Percentiles rank a stretch among this genome's conserved stretches.
Conservation (phyloP, 164 flowering plant genomes). For the Platanus orientalis region DNA sequence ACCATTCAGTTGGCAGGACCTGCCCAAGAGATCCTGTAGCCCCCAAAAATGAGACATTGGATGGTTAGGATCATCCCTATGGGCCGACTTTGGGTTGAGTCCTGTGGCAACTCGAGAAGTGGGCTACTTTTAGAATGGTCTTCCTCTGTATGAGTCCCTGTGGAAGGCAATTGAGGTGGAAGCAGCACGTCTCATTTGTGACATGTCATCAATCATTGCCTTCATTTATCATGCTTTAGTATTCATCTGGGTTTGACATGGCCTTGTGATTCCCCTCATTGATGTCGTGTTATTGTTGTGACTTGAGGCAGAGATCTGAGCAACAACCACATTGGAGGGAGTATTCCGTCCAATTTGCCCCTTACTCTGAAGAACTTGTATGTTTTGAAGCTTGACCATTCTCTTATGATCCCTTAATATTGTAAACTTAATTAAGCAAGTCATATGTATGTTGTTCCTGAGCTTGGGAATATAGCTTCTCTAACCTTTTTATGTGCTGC, state of each 20-base stretch:
- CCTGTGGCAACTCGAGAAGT: not conserved
- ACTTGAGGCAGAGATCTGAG: slow-evolving; percentile 62
- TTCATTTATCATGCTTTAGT: not conserved
- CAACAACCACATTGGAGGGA: slow-evolving; percentile 84
- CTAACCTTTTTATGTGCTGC: not conserved
- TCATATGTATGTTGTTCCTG: not conserved
- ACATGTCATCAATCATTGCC: not conserved
- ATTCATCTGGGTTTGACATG: not conserved
- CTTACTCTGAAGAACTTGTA: slow-evolving; percentile 64
- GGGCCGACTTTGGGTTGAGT: not conserved
- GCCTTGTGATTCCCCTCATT: not conserved
- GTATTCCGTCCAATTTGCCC: slow-evolving; percentile 68
- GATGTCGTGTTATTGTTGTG: slow-evolving; percentile 5
- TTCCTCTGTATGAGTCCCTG: not conserved
- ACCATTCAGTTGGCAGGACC: not conserved
- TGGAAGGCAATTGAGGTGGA: not conserved
- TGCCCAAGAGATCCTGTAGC: slow-evolving; percentile 4
- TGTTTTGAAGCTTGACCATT: slow-evolving; percentile 18
- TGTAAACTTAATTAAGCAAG: not conserved
- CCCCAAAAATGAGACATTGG: not conserved
- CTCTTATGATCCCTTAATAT: not conserved
- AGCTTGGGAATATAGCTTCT: not conserved
- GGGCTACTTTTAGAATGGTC: not conserved
- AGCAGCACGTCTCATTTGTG: not conserved
- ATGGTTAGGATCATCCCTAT: not conserved